Percentiles rank a stretch among this genome's conserved stretches.
Conservation (phyloP, 768 basidiomycete species). For the Porpolomopsis calyptriformis region DNA sequence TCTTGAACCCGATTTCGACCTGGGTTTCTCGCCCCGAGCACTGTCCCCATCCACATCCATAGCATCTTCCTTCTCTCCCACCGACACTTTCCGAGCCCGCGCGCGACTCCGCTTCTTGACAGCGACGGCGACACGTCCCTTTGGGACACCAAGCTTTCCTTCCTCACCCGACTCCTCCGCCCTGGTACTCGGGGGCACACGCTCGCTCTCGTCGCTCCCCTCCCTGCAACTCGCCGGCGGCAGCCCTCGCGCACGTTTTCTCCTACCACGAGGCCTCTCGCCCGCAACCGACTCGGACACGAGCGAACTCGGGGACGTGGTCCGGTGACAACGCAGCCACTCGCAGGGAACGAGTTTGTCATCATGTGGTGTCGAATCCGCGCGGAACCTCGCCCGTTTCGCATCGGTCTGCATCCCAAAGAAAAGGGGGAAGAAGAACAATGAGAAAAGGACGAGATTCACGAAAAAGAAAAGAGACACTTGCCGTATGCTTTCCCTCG, state of each 20-base stretch:
- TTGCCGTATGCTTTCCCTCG: conserved; percentile 68
- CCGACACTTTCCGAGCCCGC: background rate
- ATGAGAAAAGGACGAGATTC: conserved; percentile 4
- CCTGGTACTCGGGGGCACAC: background rate
- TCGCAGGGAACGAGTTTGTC: conserved; percentile 62
- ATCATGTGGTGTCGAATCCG: conserved; percentile 55
- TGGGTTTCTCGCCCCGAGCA: background rate
- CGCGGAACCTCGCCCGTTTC: conserved; percentile 70
- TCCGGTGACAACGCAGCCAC: conserved; percentile 39
- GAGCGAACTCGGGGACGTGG: background rate
- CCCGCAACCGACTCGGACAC: too few relatives aligned
- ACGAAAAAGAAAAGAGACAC: conserved; percentile 16
- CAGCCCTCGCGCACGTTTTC: background rate
- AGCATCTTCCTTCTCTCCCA: background rate
- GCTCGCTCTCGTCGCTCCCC: conserved; percentile 6
- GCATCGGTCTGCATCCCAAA: conserved; percentile 42
- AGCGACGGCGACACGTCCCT: background rate
- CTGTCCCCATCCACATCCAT: background rate
- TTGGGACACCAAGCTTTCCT: background rate
- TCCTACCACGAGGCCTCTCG: background rate
- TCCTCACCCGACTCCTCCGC: background rate
- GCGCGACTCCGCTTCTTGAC: background rate
- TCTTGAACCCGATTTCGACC: background rate
- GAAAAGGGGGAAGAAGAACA: too few relatives aligned
- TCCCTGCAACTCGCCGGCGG: background rate